Percentiles rank a stretch among this genome's conserved stretches.
Conservation (phyloP, 1,284 basidiomycete species). For the Papiliotrema laurentii region DNA sequence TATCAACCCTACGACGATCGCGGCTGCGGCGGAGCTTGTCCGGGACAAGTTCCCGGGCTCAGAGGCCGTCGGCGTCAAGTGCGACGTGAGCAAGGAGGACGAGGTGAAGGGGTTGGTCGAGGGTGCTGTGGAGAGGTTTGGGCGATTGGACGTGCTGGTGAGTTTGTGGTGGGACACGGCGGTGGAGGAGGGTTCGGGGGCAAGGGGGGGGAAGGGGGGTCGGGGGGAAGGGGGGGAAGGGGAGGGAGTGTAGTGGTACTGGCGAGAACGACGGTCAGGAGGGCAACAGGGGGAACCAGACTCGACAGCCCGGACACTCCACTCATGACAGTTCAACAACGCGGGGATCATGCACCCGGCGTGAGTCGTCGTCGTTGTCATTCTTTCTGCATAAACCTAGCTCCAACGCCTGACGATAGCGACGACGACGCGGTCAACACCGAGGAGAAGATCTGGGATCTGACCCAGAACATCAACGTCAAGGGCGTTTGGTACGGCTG, state of each 20-base stretch:
- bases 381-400: background rate
- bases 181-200: no score
- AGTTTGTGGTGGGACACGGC: slow-evolving; percentile 22
- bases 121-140: slow-evolving; percentile 73
- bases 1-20: slow-evolving; percentile 72
- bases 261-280: no score
- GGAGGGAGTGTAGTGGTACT: no score
- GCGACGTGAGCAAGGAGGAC: slow-evolving; percentile 82
- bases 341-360: slow-evolving; percentile 94
- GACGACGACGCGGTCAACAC: slow-evolving; percentile 95
- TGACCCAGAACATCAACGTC: slow-evolving; percentile 89
- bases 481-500: slow-evolving; percentile 99
- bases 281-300: no score
- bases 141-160: slow-evolving; percentile 87
- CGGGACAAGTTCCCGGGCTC: slow-evolving; percentile 63
- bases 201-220: no score
- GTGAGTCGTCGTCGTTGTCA: slow-evolving; percentile 6
- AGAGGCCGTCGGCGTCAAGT: slow-evolving; percentile 65
- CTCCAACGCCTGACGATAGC: slow-evolving; percentile 13
- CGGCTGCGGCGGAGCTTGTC: slow-evolving; percentile 65
- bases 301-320: no score
- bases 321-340: slow-evolving; percentile 82
- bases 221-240: no score
- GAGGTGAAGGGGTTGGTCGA: slow-evolving; percentile 80
- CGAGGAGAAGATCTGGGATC: slow-evolving; percentile 91